phyloP scores from a whole-genome alignment of 148 eudicot genomes.

The Drosera capensis region DNA sequence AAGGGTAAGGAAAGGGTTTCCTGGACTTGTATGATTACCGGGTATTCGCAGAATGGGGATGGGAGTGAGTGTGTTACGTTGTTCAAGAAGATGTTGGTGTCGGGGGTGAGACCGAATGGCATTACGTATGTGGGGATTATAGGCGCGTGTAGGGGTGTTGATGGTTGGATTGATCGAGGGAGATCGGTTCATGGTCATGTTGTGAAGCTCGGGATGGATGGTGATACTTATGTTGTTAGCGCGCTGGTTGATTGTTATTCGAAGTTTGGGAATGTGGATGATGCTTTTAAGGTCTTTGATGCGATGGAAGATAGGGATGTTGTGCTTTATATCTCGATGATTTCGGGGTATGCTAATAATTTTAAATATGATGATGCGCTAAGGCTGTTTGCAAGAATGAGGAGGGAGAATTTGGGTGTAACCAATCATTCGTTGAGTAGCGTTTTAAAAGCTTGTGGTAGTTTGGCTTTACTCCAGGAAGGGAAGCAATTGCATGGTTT shows the following conservation, averaged over 20 bases:
- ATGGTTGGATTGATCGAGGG: slow-evolving; percentile 13
- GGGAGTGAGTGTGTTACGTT: slow-evolving; percentile 14
- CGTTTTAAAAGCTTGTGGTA: slow-evolving; percentile 27
- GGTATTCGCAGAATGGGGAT: slow-evolving; percentile 15
- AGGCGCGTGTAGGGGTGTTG: slow-evolving; percentile 11
- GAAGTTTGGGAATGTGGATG: slow-evolving; percentile 19
- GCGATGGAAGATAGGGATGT: slow-evolving; percentile 11
- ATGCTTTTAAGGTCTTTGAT: slow-evolving; percentile 14
- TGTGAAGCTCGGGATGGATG: slow-evolving; percentile 17
- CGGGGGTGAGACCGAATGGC: slow-evolving; percentile 21
- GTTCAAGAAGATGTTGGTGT: slow-evolving; percentile 23
- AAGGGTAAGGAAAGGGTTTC: slow-evolving; percentile 27
- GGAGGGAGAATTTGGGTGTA: slow-evolving; percentile 7
- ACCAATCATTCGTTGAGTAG: slow-evolving; percentile 24
- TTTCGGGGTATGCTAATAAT: slow-evolving; percentile 22
- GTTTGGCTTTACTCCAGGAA: slow-evolving; percentile 12
- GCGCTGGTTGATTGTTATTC: slow-evolving; percentile 28
- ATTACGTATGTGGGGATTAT: slow-evolving; percentile 27
- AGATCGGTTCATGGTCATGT: slow-evolving; percentile 24
- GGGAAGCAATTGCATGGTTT: slow-evolving; percentile 26
- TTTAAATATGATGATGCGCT: slow-evolving; percentile 17
- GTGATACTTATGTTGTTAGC: slow-evolving; percentile 14
- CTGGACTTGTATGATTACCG: slow-evolving; percentile 32
- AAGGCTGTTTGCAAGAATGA: slow-evolving; percentile 16
- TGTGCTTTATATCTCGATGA: slow-evolving; percentile 26